Evolutionary conservation across 768 basidiomycete species (phyloP).

Genomic region (Psilocybe azurescens): DNA sequence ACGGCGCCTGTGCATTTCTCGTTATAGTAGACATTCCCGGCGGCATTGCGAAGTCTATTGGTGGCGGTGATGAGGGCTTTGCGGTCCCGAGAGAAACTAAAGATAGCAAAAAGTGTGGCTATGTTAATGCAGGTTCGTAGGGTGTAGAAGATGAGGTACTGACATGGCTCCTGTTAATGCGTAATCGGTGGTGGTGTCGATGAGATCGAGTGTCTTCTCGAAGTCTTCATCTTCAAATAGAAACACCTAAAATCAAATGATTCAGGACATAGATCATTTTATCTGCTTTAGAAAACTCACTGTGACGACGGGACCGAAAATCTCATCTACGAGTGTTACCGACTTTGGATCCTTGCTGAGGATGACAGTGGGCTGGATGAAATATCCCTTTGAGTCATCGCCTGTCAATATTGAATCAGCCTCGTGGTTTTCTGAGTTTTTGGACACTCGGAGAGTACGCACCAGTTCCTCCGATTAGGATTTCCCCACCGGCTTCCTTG

Average conservation of each 20-base stretch:
- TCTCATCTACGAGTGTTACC: conserved; percentile 91
- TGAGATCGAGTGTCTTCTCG: conserved; percentile 84
- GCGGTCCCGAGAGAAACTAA: conserved; percentile 85
- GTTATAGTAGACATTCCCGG: conserved; percentile 98
- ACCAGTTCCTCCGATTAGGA: conserved; percentile 87
- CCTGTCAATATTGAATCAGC: conserved; percentile 40
- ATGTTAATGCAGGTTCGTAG: background rate
- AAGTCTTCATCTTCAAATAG: conserved; percentile 89
- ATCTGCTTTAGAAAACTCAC: conserved; percentile 42
- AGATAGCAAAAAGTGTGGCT: conserved; percentile 12
- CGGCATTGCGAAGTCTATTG: conserved; percentile 84
- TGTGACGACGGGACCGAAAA: conserved; percentile 96
- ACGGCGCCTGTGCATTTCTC: conserved; percentile 99
- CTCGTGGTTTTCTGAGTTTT: background rate
- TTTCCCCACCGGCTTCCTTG: conserved; percentile 86
- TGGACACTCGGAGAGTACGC: conserved; percentile 20
- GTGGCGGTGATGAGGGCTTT: conserved; percentile 80
- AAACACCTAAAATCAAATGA: conserved; percentile 61
- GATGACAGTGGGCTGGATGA: conserved; percentile 93
- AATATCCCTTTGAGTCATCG: conserved; percentile 93
- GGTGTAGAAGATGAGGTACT: conserved; percentile 26
- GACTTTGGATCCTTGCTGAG: conserved; percentile 89
- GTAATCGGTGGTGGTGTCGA: conserved; percentile 87
- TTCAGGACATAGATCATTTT: conserved; percentile 1
- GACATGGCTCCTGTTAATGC: conserved; percentile 95